Conservation (phyloP, 164 flowering plant genomes). For the Kingdonia uniflora region DNA sequence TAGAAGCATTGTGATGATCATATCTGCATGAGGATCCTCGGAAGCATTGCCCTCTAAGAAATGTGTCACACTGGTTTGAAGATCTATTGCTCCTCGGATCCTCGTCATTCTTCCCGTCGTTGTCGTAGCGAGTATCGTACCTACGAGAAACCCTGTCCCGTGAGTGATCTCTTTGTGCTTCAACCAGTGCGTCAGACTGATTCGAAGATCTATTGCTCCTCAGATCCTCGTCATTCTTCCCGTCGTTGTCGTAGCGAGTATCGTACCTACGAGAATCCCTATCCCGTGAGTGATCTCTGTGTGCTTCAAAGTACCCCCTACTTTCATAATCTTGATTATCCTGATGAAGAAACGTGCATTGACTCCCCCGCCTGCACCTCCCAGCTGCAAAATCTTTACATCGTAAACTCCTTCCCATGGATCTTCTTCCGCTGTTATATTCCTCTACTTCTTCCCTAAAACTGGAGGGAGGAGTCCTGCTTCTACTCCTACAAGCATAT, state of each 20-base stretch:
- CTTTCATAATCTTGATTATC: slow-evolving; percentile 25
- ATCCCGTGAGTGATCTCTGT: slow-evolving; percentile 13
- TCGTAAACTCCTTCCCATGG: slow-evolving; percentile 24
- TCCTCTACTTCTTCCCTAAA: slow-evolving; percentile 31
- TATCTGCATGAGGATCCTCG: slow-evolving; percentile 50
- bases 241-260: slow-evolving; percentile 13
- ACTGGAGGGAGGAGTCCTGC: slow-evolving; percentile 38
- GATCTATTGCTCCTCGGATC: slow-evolving; percentile 17
- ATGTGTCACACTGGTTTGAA: slow-evolving; percentile 25
- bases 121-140: slow-evolving; percentile 12
- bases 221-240: slow-evolving; percentile 16
- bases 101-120: slow-evolving; percentile 19
- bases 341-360: slow-evolving; percentile 53
- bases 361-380: slow-evolving; percentile 56
- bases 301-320: slow-evolving; percentile 19
- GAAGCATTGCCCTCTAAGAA: slow-evolving; percentile 34
- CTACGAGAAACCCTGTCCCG: slow-evolving; percentile 11
- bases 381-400: slow-evolving; percentile 51
- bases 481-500: slow-evolving; percentile 20
- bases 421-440: slow-evolving; percentile 34
- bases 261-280: slow-evolving; percentile 9
- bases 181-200: slow-evolving; percentile 22
- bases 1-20: slow-evolving; percentile 30
- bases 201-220: slow-evolving; percentile 19
- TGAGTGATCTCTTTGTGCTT: slow-evolving; percentile 14